Evolutionary conservation across 768 basidiomycete genomes (phyloP), one percentile per base, ranked within the genome.

Genomic region (Crassisporium funariophilum): DNA sequence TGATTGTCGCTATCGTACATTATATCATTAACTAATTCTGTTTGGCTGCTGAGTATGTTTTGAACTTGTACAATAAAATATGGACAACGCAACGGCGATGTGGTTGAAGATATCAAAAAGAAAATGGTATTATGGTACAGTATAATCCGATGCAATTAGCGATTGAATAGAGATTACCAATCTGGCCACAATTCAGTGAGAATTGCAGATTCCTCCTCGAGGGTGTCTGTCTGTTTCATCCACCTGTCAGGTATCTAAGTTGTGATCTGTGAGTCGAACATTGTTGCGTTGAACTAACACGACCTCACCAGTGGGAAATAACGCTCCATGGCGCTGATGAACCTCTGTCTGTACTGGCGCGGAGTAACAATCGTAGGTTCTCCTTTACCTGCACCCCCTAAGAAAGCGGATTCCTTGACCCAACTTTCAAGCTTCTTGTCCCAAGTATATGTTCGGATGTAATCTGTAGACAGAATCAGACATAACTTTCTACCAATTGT

Each of bases 371-470:
- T 95, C 0, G 95, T 98, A 0, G 97, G 95, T 54, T 95, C 95
- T 8, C 92, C 93, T 58, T 79, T 85, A 34, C 83, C 84, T 35
- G 80, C 78, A 16, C 82, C 88, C 36, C 91, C 94, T 17, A 98
- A 73, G 67, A 95, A 93, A 0, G 90, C 79, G 2, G 91, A 86
- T 57, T 98, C 97, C 62, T 98, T 99, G 35, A 98, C 92, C 94
- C 92, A 97, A 50, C 87, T 98, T 70, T 98, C 97, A 13, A 99
- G 72, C 57, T 93, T 94, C 73, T 99, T 99, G 72, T 99, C 97
- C 93, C 93, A 97, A 0, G 92, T 95, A 61, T 95, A 95, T 3
- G 93, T 94, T 7, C 94, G 87, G 53, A 95, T 91, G 60, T 93
- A 97, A 64, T 97, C 93, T 95, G 44, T 4, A n/a, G 10, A 19